Evolutionary conservation across 805 yeast species (phyloP), one percentile per base, ranked within the genome.

Genomic region (Saturnispora hagleri): DNA sequence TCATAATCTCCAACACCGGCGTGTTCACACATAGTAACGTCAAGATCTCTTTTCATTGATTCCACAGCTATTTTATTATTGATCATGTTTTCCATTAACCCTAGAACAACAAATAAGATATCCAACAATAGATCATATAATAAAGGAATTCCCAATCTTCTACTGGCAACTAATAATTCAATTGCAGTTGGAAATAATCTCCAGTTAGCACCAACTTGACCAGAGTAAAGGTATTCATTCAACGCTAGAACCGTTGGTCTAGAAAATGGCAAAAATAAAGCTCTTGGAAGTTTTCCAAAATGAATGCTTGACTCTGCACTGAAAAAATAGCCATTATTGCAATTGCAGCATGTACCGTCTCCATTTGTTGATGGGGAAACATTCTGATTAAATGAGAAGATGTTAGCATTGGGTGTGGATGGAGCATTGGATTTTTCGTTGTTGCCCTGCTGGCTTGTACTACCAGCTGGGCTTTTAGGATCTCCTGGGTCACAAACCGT

Each of bases 131-230:
- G 70, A 59, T 84, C 89, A 62, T 82, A 83, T 27, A 86, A 68
- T 48, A 86, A 67, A 2, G 91, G 90, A 24, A 86, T 73, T 54
- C 82, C 83, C 60, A 81, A 84, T 54, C 79, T 73, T 58, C 82
- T 82, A 2, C 90, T 74, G 60, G 82, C 72, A 34, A 81, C 63
- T 57, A 85, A 69, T 46, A 81, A 73, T 57, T 84, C 89, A 40
- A 84, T 70, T 0, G 85, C 77, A 0, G 86, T 81, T 0, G 93
- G 91, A 1, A 77, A 71, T 40, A 86, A 66, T n/a, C 74, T 66
- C 91, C 91, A 85, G 58, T 77, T 82, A 50, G 82, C 79, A 26
- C 88, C 88, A 22, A 86, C 78, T 64, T 85, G 89, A 1, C 93
- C 95, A 5, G 90, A 86, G 60, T 82, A 84, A 51, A 86, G 70